Conservation (phyloP, 2,329 filamentous ascomycete genomes). For the Arthroderma sp. region DNA sequence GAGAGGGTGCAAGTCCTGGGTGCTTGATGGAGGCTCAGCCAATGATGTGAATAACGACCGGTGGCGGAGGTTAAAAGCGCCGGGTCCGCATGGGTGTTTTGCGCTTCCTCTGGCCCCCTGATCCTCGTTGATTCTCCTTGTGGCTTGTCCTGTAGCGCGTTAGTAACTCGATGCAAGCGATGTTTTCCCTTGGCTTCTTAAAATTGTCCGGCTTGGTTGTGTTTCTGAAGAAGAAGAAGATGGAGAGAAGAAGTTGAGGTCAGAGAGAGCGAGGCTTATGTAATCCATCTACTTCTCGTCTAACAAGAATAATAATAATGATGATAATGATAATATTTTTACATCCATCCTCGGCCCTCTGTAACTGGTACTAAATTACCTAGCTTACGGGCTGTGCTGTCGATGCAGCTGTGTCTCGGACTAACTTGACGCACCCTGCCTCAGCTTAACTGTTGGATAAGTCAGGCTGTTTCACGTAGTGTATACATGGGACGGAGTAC, state of each 20-base stretch:
- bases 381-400: too few relatives aligned
- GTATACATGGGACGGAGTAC: too few relatives aligned
- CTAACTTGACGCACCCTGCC: too few relatives aligned
- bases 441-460: too few relatives aligned
- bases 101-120: background rate
- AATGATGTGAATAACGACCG: background rate
- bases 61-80: background rate
- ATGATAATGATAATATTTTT: too few relatives aligned
- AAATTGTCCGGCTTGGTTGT: background rate
- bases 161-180: background rate
- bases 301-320: too few relatives aligned
- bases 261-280: background rate
- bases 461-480: too few relatives aligned
- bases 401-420: too few relatives aligned
- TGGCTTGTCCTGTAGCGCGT: background rate
- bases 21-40: too few relatives aligned
- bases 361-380: too few relatives aligned
- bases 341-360: background rate
- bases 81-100: background rate
- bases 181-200: background rate
- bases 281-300: background rate
- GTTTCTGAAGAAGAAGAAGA: background rate
- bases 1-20: too few relatives aligned
- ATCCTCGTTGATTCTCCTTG: background rate
- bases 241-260: background rate